These are phyloP conservation scores for Fomitopsis schrenkii DNA, from an alignment of 1,284 basidiomycete species.

Conservation along the genomic window DNA sequence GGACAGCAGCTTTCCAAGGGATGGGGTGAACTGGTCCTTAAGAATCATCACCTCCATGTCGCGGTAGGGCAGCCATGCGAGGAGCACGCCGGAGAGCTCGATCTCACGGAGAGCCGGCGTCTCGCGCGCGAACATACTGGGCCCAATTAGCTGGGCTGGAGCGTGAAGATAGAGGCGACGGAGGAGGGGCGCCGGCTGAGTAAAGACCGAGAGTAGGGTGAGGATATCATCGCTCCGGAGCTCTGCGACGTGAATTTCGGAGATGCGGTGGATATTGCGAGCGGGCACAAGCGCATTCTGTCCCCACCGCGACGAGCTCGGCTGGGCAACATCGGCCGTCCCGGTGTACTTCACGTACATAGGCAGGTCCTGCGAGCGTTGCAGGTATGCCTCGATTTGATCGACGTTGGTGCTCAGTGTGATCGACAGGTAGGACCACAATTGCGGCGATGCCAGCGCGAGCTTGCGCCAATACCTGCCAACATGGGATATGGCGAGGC, in stretches of 20 bases:
- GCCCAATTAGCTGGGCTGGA: background rate
- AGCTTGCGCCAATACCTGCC: slow-evolving; percentile 5
- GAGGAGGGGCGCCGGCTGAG: background rate
- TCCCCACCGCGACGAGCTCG: background rate
- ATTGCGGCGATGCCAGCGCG: background rate
- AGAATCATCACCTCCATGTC: slow-evolving; percentile 1
- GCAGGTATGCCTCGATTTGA: background rate
- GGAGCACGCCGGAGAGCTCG: background rate
- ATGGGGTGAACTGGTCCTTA: background rate
- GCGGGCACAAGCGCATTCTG: background rate
- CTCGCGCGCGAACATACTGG: background rate
- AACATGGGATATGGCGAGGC: slow-evolving; percentile 3
- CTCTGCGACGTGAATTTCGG: background rate
- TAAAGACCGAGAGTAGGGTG: background rate
- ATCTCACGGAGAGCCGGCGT: slow-evolving; percentile 4
- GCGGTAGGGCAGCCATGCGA: slow-evolving; percentile 4
- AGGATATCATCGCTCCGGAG: background rate
- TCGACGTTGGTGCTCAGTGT: background rate
- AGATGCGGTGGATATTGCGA: slow-evolving; percentile 1
- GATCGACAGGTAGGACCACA: slow-evolving; percentile 5
- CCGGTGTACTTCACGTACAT: slow-evolving; percentile 2
- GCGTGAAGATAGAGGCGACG: background rate
- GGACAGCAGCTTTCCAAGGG: slow-evolving; percentile 1
- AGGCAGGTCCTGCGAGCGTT: background rate
- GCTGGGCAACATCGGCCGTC: background rate